These are phyloP conservation scores for Phytophthora pistaciae DNA, from an alignment of 352 stramenopile species.

Conservation along the genomic window DNA sequence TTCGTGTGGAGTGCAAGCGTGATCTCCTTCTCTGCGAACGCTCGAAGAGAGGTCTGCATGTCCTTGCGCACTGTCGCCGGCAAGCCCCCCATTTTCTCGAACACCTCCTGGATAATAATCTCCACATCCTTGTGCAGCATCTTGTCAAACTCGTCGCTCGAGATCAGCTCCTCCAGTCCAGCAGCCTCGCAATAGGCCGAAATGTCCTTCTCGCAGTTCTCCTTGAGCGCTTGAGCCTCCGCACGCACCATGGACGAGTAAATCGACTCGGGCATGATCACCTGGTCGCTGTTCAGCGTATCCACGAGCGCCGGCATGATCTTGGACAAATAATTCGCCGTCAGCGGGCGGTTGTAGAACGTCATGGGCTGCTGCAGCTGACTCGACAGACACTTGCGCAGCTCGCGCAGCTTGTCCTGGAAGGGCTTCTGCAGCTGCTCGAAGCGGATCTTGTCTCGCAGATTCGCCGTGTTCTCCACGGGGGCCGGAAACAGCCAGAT, in stretches of 20 bases:
- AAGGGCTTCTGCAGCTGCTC: conserved; percentile 84
- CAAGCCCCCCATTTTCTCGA: conserved; percentile 57
- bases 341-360: conserved; percentile 81
- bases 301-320: conserved; percentile 84
- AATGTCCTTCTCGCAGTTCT: conserved; percentile 72
- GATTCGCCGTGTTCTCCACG: conserved; percentile 79
- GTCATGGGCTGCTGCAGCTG: conserved; percentile 81
- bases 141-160: conserved; percentile 65
- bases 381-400: conserved; percentile 74
- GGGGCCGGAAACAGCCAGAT: conserved; percentile 89
- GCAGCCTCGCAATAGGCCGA: conserved; percentile 71
- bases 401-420: conserved; percentile 76
- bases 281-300: conserved; percentile 86
- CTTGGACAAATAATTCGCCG: conserved; percentile 72
- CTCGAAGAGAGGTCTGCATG: conserved; percentile 56
- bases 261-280: conserved; percentile 92
- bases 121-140: conserved; percentile 63
- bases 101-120: conserved; percentile 64
- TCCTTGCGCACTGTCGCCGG: conserved; percentile 69
- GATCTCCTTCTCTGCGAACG: conserved; percentile 75
- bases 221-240: conserved; percentile 71
- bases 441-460: conserved; percentile 88
- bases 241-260: conserved; percentile 89
- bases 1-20: conserved; percentile 74
- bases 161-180: conserved; percentile 65